Evolutionary conservation across 306 rosid genomes (phyloP).

Genomic region (Ormosia emarginata): DNA sequence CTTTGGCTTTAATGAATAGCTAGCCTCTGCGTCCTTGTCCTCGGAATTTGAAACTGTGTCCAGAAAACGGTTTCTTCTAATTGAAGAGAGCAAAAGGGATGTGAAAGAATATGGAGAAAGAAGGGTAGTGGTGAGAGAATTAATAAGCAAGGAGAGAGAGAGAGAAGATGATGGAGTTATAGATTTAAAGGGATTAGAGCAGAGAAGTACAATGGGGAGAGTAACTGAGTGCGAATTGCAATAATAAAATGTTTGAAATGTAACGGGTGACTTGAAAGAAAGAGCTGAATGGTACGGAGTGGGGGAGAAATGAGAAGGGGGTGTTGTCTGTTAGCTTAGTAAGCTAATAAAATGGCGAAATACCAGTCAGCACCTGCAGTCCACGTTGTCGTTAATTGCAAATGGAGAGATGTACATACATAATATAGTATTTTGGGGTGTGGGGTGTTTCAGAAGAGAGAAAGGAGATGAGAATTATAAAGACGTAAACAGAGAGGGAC

Average conservation of each 20-base stretch:
- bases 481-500: conserved; percentile 15
- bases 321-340: conserved; percentile 57
- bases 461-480: conserved; percentile 5
- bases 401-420: conserved; percentile 30
- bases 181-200: neutral
- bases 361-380: conserved; percentile 87
- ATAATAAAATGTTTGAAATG: conserved; percentile 47
- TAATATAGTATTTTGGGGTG: neutral
- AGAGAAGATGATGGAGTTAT: neutral
- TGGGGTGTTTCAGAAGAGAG: conserved; percentile 24
- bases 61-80: neutral
- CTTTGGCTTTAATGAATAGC: neutral
- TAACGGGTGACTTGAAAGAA: neutral
- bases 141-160: neutral
- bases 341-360: conserved; percentile 60
- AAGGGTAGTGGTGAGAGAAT: neutral
- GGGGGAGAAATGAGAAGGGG: conserved; percentile 29
- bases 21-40: neutral
- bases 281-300: conserved; percentile 30
- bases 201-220: conserved; percentile 9
- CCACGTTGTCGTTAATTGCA: conserved; percentile 70
- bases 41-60: neutral
- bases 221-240: neutral
- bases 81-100: neutral
- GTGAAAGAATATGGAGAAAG: neutral